Evolutionary conservation across 1,284 basidiomycete species (phyloP), one percentile per base, ranked within the genome.

Genomic region (Gomphus sp.): DNA sequence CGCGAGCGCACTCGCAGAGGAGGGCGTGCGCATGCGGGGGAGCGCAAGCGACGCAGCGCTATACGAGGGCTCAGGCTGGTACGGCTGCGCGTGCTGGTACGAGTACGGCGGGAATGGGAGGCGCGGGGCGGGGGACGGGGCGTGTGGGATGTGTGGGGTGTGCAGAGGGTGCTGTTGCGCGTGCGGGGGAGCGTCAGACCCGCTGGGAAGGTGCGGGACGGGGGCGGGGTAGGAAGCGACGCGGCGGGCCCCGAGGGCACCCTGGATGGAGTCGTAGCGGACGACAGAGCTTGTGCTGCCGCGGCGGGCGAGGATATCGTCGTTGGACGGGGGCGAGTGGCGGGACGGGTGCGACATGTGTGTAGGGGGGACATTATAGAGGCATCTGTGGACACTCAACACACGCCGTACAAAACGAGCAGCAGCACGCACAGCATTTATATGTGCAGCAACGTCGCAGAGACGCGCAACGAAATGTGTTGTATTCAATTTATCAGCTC

Each of bases 111-210:
- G n/a, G n/a, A n/a, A n/a, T n/a, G n/a, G n/a, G n/a, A n/a, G n/a
- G n/a, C n/a, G n/a, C n/a, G n/a, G n/a, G n/a, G n/a, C n/a, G n/a
- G n/a, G n/a, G n/a, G n/a, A n/a, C 60, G 70, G 68, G 64, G 76
- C 74, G 68, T 86, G 85, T 68, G 82, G 73, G 66, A 82, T 82
- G 62, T 81, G 73, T 44, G 76, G 73, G 69, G 84, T 82, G n/a
- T n/a, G n/a, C n/a, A n/a, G n/a, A 53, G 80, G 76, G 28, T 80
- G 72, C 79, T 82, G 80, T 41, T 64, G 63, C 31, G 4, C 14
- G 14, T 37, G 48, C 3, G 48, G 47, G 34, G 56, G 7, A 36
- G 36, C 28, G 36, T 52, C 47, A 2, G 50, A 8, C 39, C 9
- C 33, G 16, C 22, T 31, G 16, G 39, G 56, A 11, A 51, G 36